These are phyloP conservation scores for Mycena leptocephala DNA, from an alignment of 768 basidiomycete genomes.

Conservation along the genomic window DNA sequence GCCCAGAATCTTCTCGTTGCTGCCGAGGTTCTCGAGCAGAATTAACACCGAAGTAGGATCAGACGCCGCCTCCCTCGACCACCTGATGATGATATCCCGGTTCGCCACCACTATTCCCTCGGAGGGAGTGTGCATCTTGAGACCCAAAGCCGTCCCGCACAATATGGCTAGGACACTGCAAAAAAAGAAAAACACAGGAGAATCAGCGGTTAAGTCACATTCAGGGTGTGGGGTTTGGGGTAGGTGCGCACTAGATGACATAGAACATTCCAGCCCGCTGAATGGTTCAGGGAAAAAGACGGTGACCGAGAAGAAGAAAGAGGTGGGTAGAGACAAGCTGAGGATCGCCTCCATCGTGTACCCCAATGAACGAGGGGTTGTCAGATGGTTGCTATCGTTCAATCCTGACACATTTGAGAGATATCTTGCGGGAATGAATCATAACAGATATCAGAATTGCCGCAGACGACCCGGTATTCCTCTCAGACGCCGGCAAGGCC, in stretches of 20 bases:
- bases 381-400: not conserved
- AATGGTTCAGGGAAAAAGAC: not conserved
- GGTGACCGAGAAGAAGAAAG: constrained; percentile 1
- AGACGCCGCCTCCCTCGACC: not conserved
- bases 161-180: constrained; percentile 29
- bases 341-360: constrained; percentile 9
- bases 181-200: not conserved
- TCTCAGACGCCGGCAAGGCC: too few species aligned
- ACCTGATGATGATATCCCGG: not conserved
- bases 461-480: too few species aligned
- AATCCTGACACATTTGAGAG: too few species aligned
- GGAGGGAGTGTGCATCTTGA: constrained; percentile 11
- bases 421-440: too few species aligned
- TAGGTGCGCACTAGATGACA: constrained; percentile 14
- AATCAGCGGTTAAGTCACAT: not conserved
- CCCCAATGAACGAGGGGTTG: constrained; percentile 1
- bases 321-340: not conserved
- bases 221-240: not conserved
- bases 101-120: not conserved
- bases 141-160: not conserved
- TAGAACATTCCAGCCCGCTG: constrained; percentile 33
- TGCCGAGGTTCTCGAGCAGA: constrained; percentile 2
- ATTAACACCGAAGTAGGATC: not conserved
- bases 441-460: too few species aligned
- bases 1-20: not conserved